Percentiles rank a stretch among this genome's conserved stretches.
Evolutionary conservation across 2,329 filamentous ascomycete genomes (phyloP).

Genomic region (Fusarium kyushuense): DNA sequence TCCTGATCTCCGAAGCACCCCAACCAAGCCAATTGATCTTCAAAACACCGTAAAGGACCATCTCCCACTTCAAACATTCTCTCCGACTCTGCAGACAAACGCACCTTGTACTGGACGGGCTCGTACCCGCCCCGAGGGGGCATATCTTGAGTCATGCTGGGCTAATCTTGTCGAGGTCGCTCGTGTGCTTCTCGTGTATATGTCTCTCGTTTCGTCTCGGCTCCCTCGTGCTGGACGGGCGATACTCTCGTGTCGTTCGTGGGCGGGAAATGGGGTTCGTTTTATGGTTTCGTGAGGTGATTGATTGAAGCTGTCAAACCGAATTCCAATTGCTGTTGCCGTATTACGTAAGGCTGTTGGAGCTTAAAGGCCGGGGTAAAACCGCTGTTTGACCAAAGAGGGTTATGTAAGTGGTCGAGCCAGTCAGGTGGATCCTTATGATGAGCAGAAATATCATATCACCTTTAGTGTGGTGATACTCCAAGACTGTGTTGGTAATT

Average conservation of each 20-base stretch:
- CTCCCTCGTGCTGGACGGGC: constrained; percentile 33
- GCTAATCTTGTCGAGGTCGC: constrained; percentile 39
- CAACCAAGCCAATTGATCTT: not conserved
- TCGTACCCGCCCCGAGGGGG: constrained; percentile 94
- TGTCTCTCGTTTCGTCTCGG: constrained; percentile 19
- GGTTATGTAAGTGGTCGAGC: constrained; percentile 22
- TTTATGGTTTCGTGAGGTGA: constrained; percentile 44
- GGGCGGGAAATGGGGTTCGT: not conserved
- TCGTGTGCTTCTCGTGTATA: constrained; percentile 6
- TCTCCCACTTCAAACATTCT: not conserved
- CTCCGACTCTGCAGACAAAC: constrained; percentile 45
- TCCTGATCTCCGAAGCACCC: not conserved
- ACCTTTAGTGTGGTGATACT: too few relatives aligned
- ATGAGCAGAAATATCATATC: too few relatives aligned
- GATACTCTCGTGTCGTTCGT: constrained; percentile 17
- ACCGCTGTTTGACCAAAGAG: not conserved
- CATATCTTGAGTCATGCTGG: constrained; percentile 95
- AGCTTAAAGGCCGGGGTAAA: constrained; percentile 18
- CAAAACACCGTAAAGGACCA: not conserved
- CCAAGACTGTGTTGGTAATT: too few relatives aligned
- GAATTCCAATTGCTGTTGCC: constrained; percentile 28
- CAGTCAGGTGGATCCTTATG: constrained; percentile 15
- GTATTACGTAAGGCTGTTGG: constrained; percentile 44
- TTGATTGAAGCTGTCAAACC: constrained; percentile 43
- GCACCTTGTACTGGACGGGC: constrained; percentile 95